Conservation (phyloP, 805 yeast species). For the Myxozyma mucilagina region DNA sequence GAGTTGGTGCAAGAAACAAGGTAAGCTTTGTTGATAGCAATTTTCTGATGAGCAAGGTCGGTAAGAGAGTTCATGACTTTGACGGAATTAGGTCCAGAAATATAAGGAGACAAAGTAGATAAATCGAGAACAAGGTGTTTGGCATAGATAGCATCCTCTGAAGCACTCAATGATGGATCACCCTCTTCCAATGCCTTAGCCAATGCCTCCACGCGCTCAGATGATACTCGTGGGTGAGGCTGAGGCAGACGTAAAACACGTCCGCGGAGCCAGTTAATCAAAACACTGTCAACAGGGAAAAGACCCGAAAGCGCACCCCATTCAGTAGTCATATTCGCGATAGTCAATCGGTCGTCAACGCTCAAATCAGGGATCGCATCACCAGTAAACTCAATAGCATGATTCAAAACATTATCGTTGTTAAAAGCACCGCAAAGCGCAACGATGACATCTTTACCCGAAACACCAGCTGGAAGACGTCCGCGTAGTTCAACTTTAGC, state of each 20-base stretch:
- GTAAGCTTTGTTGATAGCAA: constrained; percentile 89
- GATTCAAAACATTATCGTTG: constrained; percentile 85
- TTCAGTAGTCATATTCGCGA: constrained; percentile 97
- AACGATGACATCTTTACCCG: constrained; percentile 96
- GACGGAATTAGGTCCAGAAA: constrained; percentile 97
- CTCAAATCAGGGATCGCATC: constrained; percentile 69
- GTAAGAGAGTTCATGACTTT: constrained; percentile 80
- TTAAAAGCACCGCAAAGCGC: constrained; percentile 91
- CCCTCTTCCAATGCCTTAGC: constrained; percentile 41
- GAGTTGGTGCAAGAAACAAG: constrained; percentile 98
- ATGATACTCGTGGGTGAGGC: constrained; percentile 78
- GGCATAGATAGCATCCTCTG: constrained; percentile 84
- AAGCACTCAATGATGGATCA: constrained; percentile 32
- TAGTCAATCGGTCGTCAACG: constrained; percentile 83
- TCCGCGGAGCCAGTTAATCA: constrained; percentile 74
- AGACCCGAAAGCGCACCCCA: constrained; percentile 98
- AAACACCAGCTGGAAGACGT: constrained; percentile 75
- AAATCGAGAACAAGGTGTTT: constrained; percentile 83
- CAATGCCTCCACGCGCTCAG: constrained; percentile 56
- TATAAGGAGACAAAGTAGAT: constrained; percentile 76
- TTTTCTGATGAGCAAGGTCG: constrained; percentile 68
- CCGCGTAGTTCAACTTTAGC: constrained; percentile 89
- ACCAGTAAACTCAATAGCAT: constrained; percentile 90
- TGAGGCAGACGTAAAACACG: constrained; percentile 60
- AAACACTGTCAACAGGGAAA: constrained; percentile 88